Conservation (phyloP, 352 stramenopile species). For the Phytophthora pistaciae region DNA sequence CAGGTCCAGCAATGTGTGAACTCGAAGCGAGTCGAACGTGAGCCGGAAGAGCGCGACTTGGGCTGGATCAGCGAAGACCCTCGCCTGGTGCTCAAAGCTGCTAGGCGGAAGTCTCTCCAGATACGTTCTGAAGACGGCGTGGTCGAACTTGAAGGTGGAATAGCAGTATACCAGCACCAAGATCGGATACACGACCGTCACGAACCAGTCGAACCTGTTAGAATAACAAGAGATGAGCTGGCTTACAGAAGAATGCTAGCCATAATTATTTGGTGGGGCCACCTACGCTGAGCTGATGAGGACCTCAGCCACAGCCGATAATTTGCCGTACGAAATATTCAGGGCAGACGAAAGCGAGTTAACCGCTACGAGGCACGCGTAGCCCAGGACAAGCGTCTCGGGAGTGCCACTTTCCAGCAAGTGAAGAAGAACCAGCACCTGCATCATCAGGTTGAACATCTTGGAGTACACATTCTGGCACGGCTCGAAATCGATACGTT, state of each 20-base stretch:
- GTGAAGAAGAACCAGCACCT: constrained; percentile 32
- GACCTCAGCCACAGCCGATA: constrained; percentile 39
- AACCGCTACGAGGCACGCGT: constrained; percentile 26
- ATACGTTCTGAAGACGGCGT: constrained; percentile 32
- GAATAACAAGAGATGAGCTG: background rate
- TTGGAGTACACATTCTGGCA: constrained; percentile 49
- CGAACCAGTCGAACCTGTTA: constrained; percentile 39
- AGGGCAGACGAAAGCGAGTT: constrained; percentile 38
- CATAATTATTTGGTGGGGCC: background rate
- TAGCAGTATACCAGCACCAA: constrained; percentile 37
- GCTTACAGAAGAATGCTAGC: background rate
- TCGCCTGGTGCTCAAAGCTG: constrained; percentile 41
- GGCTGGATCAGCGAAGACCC: constrained; percentile 38
- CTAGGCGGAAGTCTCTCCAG: constrained; percentile 20
- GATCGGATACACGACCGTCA: constrained; percentile 43
- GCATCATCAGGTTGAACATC: constrained; percentile 34
- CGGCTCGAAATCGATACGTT: background rate
- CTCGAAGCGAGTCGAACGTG: constrained; percentile 39
- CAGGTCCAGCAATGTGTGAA: constrained; percentile 32
- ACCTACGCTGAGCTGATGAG: constrained; percentile 46
- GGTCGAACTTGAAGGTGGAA: constrained; percentile 43
- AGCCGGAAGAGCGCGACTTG: constrained; percentile 42
- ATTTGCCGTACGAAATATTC: constrained; percentile 18
- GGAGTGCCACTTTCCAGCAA: constrained; percentile 40
- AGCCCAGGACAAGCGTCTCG: constrained; percentile 24